Percentiles rank a stretch among this genome's conserved stretches.
These are phyloP conservation scores for Apostasia shenzhenica DNA, from an alignment of 106 monocot species.

Conservation along the genomic window DNA sequence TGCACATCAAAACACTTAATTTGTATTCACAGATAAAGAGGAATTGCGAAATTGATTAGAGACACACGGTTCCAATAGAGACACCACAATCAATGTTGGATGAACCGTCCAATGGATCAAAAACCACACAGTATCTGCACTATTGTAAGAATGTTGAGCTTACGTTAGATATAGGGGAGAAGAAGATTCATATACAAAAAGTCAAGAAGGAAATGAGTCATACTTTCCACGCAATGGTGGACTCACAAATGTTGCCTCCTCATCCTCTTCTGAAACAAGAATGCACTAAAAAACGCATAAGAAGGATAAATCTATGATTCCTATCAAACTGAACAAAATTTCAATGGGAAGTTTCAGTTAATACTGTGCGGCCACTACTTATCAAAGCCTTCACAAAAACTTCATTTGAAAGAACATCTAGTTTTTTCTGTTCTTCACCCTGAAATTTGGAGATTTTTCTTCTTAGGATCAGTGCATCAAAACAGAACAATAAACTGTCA, in stretches of 20 bases:
- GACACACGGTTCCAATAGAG: constrained; percentile 91
- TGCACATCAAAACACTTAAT: neutral
- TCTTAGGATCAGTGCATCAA: neutral
- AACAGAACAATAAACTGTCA: neutral
- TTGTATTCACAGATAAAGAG: neutral
- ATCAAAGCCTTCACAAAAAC: constrained; percentile 90
- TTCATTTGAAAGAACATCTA: constrained; percentile 96
- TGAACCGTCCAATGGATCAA: constrained; percentile 97
- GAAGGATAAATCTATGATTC: neutral
- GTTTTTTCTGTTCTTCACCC: constrained; percentile 99
- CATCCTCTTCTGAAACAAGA: constrained; percentile 96
- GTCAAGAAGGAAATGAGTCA: constrained; percentile 2
- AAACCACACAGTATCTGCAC: constrained; percentile 91
- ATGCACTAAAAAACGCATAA: constrained; percentile 47
- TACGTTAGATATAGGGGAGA: neutral
- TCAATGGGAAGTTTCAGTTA: neutral
- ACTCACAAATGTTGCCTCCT: constrained; percentile 89
- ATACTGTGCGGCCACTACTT: constrained; percentile 90
- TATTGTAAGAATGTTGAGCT: neutral
- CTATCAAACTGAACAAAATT: neutral
- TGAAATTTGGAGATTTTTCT: constrained; percentile 10
- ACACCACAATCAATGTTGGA: constrained; percentile 99
- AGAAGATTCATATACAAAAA: neutral
- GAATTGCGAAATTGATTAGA: neutral
- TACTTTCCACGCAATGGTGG: constrained; percentile 82